A percentile compares a stretch with the other conserved stretches of the same genome.
These are phyloP conservation scores for Corylus avellana DNA, from an alignment of 306 rosid genomes.

Conservation along the genomic window DNA sequence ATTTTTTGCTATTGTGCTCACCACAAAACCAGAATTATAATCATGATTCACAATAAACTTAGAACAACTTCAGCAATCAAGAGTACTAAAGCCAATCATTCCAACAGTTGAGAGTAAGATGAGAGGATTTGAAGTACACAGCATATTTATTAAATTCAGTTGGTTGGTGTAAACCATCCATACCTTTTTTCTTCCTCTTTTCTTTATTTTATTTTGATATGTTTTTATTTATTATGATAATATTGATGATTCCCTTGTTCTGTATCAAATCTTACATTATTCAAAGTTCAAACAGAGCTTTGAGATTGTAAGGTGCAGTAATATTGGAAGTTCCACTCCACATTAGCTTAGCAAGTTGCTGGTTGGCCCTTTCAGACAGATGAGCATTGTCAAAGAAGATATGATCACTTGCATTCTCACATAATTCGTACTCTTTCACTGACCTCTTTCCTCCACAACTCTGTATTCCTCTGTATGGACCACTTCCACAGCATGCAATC, in stretches of 20 bases:
- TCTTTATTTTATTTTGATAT: no score
- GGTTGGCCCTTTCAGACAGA: slow-evolving; percentile 33
- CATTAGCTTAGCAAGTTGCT: slow-evolving; percentile 32
- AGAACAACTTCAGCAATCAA: no score
- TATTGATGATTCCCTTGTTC: no score
- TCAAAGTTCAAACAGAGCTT: slow-evolving; percentile 30
- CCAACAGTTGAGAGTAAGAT: background rate
- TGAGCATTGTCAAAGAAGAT: slow-evolving; percentile 49
- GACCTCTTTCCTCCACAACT: slow-evolving; percentile 53
- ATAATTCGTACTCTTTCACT: slow-evolving; percentile 28
- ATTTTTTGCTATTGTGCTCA: no score
- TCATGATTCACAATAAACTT: no score
- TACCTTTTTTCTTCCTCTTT: no score
- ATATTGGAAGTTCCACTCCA: slow-evolving; percentile 38
- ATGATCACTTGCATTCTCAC: slow-evolving; percentile 38
- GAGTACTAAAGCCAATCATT: no score
- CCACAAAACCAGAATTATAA: no score
- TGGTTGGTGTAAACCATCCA: background rate
- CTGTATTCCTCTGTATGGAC: slow-evolving; percentile 43
- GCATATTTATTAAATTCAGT: background rate
- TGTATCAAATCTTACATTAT: background rate
- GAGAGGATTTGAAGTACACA: background rate
- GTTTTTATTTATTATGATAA: no score
- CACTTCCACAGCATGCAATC: slow-evolving; percentile 51
- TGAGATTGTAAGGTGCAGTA: slow-evolving; percentile 39